Base-by-base conservation (phyloP, 139 green algal species). In the Pedinophyceae sp. region DNA sequence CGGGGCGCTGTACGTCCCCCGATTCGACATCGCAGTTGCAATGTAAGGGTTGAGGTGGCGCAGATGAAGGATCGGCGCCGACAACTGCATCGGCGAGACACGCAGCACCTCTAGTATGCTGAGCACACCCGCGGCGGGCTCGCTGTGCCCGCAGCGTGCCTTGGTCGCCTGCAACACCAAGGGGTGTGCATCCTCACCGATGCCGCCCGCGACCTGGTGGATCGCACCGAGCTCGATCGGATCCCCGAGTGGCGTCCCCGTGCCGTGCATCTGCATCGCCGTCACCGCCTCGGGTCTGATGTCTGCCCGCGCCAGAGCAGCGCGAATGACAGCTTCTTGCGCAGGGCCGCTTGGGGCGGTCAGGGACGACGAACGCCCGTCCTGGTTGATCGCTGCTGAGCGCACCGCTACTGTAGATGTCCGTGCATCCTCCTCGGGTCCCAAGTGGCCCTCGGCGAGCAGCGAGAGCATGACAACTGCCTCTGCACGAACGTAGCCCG, bases 401-500 rank as follows among this genome's bases (percentile, higher is more conserved):
- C n/a, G n/a, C n/a, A n/a, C n/a, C n/a, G n/a, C n/a, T n/a, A n/a
- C n/a, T n/a, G 15, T 16, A 16, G 16, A 46, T n/a, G 38, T 16
- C 38, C 38, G 15, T 15, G 38, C 18, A 3, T 56, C 30, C 27
- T 18, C n/a, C 18, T 19, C 30, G 27, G 20, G 40, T 41, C 25
- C 30, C 24, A n/a, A 29, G 19, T 18, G 19, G 27, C 3, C 39
- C 7, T 7, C 15, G 18, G 5, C 41, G 34, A n/a, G n/a, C n/a
- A 4, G 23, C 0, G 13, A 16, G 0, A 28, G n/a, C n/a, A n/a
- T n/a, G n/a, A n/a, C n/a, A n/a, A n/a, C n/a, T n/a, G n/a, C n/a
- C 47, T 93, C 83, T 25, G 80, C 83, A 1, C 83, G 66, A 25
- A 85, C 83, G 54, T 93, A 93, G 27, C 83, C 83, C 47, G 93